phyloP scores from a whole-genome alignment of 768 basidiomycete species.

The Mycena crocata region DNA sequence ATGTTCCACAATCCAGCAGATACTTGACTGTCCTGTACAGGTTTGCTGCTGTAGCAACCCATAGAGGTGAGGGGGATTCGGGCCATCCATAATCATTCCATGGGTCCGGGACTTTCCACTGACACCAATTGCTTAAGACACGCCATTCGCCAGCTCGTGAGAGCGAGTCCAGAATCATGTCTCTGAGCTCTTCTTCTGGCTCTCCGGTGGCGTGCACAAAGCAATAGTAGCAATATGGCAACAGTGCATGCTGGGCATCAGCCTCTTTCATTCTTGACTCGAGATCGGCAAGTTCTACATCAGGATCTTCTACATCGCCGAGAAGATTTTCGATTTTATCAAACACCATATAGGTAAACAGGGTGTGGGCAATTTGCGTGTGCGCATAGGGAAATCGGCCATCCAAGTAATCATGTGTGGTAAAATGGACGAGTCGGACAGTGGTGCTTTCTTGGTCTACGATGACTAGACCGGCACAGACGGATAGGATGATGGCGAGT shows the following conservation, averaged over 20 bases:
- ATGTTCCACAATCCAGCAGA: too few relatives aligned
- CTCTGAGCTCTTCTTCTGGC: background rate
- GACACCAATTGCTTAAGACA: too few relatives aligned
- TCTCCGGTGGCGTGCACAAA: background rate
- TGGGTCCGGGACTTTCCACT: background rate
- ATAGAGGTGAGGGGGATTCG: background rate
- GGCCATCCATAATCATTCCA: background rate
- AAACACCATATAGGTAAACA: slow-evolving; percentile 5
- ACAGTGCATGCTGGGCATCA: too few relatives aligned
- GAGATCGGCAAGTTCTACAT: too few relatives aligned
- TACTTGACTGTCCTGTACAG: too few relatives aligned
- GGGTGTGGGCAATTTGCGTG: background rate
- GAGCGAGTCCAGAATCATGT: background rate
- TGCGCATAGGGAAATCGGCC: background rate
- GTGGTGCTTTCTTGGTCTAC: background rate
- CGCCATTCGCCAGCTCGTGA: background rate
- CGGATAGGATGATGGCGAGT: background rate
- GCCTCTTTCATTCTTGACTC: too few relatives aligned
- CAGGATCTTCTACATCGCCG: background rate
- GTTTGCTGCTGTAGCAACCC: background rate
- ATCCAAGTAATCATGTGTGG: slow-evolving; percentile 1
- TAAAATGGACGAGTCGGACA: slow-evolving; percentile 15
- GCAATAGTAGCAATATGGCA: background rate
- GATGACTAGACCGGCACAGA: background rate
- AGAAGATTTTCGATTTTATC: background rate